These are phyloP conservation scores for Crucihimalaya himalaica DNA, from an alignment of 345 rosid species.

Conservation along the genomic window DNA sequence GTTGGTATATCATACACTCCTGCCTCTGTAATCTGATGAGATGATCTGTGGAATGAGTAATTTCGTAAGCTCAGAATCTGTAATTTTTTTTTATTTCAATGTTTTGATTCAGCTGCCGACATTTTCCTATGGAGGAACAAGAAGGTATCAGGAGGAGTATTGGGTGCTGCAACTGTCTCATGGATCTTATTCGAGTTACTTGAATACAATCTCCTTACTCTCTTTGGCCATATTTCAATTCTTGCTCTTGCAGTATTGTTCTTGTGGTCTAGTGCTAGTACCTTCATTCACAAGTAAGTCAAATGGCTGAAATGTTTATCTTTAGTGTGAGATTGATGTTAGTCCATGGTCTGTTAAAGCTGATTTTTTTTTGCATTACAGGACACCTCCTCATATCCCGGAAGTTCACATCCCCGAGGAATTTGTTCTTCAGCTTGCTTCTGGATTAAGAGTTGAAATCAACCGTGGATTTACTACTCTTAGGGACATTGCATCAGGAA, in stretches of 20 bases:
- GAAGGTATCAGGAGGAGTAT: constrained; percentile 81
- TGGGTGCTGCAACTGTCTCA: constrained; percentile 71
- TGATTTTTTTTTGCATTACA: constrained; percentile 19
- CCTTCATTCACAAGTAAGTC: constrained; percentile 87
- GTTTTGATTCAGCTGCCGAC: constrained; percentile 62
- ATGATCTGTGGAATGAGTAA: constrained; percentile 12
- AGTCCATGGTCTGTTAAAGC: neutral
- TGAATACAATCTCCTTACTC: constrained; percentile 77
- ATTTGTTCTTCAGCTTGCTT: constrained; percentile 69
- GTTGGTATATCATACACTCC: neutral
- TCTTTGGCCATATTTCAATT: constrained; percentile 73
- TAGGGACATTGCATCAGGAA: constrained; percentile 87
- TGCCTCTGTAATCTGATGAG: neutral
- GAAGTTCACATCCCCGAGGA: constrained; percentile 76
- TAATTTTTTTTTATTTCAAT: neutral
- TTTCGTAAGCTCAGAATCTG: neutral
- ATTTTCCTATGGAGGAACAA: constrained; percentile 95
- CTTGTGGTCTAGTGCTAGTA: constrained; percentile 85
- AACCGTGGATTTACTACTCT: constrained; percentile 57
- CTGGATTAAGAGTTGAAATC: constrained; percentile 70
- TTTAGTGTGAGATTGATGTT: neutral
- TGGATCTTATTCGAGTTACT: constrained; percentile 85
- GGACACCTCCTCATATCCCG: constrained; percentile 78
- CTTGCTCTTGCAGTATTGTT: constrained; percentile 74
- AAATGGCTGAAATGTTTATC: neutral